These are phyloP conservation scores for Fonsecaea pedrosoi DNA, from an alignment of 2,329 filamentous ascomycete genomes.

Conservation along the genomic window DNA sequence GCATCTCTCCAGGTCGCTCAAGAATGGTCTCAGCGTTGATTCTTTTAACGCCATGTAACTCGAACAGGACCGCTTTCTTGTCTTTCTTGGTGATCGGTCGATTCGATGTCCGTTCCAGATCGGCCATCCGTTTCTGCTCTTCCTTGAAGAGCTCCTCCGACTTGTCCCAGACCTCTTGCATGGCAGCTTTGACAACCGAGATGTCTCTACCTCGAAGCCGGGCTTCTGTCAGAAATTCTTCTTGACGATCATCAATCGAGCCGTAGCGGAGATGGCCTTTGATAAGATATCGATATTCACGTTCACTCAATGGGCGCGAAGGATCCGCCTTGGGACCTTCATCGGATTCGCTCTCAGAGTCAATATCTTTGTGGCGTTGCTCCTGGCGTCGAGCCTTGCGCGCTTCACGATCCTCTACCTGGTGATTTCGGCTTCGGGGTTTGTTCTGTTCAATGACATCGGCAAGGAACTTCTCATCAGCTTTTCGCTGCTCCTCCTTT, in stretches of 20 bases:
- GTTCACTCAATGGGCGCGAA: constrained; percentile 85
- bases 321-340: constrained; percentile 73
- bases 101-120: constrained; percentile 72
- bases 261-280: constrained; percentile 90
- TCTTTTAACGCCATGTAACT: constrained; percentile 90
- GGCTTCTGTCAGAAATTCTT: constrained; percentile 87
- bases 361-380: constrained; percentile 69
- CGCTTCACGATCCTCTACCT: constrained; percentile 62
- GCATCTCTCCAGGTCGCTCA: constrained; percentile 87
- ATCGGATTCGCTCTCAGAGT: constrained; percentile 75
- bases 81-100: constrained; percentile 94
- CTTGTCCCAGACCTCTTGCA: constrained; percentile 79
- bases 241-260: constrained; percentile 82
- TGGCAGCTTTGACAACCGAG: constrained; percentile 75
- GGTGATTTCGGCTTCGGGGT: constrained; percentile 74
- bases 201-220: constrained; percentile 82
- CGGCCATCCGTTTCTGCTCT: constrained; percentile 68
- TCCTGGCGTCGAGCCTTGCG: constrained; percentile 71
- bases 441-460: constrained; percentile 84
- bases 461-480: constrained; percentile 81
- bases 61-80: constrained; percentile 93
- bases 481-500: constrained; percentile 82
- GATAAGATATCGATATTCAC: constrained; percentile 90
- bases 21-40: constrained; percentile 95
- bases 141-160: constrained; percentile 74